These are phyloP conservation scores for Cryptosporidium viatorum DNA, from an alignment of 169 alveolate genomes.

Conservation along the genomic window DNA sequence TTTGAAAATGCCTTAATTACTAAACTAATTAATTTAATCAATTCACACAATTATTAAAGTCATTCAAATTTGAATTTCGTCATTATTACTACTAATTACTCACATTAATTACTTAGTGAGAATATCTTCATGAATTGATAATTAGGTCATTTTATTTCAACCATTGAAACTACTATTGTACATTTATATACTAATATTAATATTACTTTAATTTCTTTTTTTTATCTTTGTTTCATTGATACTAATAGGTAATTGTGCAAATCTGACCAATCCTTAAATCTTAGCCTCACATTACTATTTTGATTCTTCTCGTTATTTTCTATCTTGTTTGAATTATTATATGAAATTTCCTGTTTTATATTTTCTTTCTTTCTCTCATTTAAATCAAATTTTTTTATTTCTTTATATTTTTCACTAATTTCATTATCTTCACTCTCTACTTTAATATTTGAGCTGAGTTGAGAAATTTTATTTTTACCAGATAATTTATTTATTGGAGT, in stretches of 20 bases:
- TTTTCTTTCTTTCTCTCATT: background rate
- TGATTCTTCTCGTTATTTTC: background rate
- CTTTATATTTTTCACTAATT: background rate
- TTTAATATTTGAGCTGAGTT: background rate
- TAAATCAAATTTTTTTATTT: background rate
- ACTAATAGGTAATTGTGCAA: constrained; percentile 1
- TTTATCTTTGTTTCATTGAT: background rate
- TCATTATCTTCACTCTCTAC: background rate
- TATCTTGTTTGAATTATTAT: no score
- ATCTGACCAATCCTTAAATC: constrained; percentile 36
- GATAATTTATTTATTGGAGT: background rate
- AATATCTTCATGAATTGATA: no score
- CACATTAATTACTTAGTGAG: background rate
- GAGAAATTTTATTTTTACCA: background rate
- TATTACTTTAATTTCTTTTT: no score
- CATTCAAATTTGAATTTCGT: background rate
- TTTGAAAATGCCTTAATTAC: constrained; percentile 25
- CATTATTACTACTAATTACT: background rate
- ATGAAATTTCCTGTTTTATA: background rate
- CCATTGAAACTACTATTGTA: background rate
- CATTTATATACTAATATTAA: background rate
- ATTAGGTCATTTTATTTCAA: background rate
- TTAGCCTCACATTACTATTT: background rate
- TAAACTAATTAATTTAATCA: background rate
- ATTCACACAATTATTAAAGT: no score